Percentiles rank a stretch among this genome's conserved stretches.
These are phyloP conservation scores for Fragilaria crotonensis DNA, from an alignment of 108 stramenopile genomes.

Conservation along the genomic window DNA sequence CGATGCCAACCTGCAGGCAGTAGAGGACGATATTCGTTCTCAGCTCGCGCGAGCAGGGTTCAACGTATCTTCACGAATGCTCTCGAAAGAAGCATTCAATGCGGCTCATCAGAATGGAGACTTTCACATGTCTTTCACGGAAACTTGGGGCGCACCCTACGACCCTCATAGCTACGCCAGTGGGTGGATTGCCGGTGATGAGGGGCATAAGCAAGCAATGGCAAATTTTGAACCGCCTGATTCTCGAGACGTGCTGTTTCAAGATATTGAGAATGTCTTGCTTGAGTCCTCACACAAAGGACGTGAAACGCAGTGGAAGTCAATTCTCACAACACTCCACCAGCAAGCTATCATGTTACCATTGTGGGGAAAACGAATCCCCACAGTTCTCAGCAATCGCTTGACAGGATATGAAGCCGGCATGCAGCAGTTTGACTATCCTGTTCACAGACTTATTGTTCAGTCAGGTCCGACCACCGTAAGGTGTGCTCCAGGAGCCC, in stretches of 20 bases:
- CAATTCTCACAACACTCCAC: constrained; percentile 33
- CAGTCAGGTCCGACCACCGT: constrained; percentile 26
- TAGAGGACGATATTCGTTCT: constrained; percentile 33
- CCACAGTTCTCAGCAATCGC: constrained; percentile 36
- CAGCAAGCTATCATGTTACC: constrained; percentile 39
- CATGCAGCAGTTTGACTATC: constrained; percentile 54
- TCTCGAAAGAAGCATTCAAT: constrained; percentile 35
- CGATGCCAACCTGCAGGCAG: constrained; percentile 23
- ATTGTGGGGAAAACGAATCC: constrained; percentile 40
- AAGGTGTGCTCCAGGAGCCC: constrained; percentile 41
- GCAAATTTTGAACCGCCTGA: constrained; percentile 14
- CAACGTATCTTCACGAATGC: constrained; percentile 8
- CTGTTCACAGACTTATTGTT: constrained; percentile 31
- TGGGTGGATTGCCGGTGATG: constrained; percentile 33
- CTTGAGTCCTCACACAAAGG: constrained; percentile 8
- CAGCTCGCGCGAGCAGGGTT: constrained; percentile 29
- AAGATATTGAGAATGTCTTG: constrained; percentile 24
- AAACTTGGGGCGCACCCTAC: constrained; percentile 50
- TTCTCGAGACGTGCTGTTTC: constrained; percentile 23
- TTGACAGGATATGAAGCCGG: constrained; percentile 37
- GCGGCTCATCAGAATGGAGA: constrained; percentile 29
- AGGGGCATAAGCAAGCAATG: constrained; percentile 24
- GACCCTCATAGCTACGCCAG: constrained; percentile 38
- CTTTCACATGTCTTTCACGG: constrained; percentile 40
- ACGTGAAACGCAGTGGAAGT: constrained; percentile 22